Percentiles rank a stretch among this genome's conserved stretches.
Conservation (phyloP, 306 rosid species). For the Oemleria cerasiformis region DNA sequence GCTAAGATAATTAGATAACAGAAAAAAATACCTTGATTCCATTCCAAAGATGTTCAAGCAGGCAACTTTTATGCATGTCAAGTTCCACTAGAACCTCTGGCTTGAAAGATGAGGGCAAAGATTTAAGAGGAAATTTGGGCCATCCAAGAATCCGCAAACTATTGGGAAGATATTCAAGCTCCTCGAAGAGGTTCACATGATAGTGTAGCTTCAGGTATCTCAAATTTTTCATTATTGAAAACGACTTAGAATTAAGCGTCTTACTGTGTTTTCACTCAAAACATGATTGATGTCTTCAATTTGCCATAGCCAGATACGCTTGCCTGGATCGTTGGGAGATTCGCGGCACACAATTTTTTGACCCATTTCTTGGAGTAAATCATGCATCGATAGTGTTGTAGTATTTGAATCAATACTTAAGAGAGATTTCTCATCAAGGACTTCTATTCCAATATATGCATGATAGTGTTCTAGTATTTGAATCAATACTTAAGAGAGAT, state of each 20-base stretch:
- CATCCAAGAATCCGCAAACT: slow-evolving; percentile 15
- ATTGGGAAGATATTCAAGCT: slow-evolving; percentile 16
- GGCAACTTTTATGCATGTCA: not conserved
- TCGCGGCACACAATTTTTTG: slow-evolving; percentile 23
- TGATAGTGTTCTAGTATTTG: no score
- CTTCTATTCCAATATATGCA: no score
- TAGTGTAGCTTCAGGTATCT: slow-evolving; percentile 7
- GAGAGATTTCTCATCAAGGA: no score
- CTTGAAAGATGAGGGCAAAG: not conserved
- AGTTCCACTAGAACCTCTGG: not conserved
- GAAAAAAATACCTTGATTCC: not conserved
- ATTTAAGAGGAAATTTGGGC: slow-evolving; percentile 7
- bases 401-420: slow-evolving; percentile 9
- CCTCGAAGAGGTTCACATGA: not conserved
- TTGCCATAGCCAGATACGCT: slow-evolving; percentile 24
- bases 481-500: no score
- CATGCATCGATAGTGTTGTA: slow-evolving; percentile 22
- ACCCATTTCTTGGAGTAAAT: slow-evolving; percentile 40
- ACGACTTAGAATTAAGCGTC: no score
- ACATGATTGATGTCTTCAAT: slow-evolving; percentile 20
- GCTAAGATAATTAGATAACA: not conserved
- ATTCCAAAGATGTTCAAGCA: no score
- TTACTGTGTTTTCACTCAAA: slow-evolving; percentile 16
- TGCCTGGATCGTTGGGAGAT: not conserved
- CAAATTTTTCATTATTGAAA: slow-evolving; percentile 23